These are phyloP conservation scores for Phoenix roebelenii DNA, from an alignment of 176 grass and related monocot species.

Conservation along the genomic window DNA sequence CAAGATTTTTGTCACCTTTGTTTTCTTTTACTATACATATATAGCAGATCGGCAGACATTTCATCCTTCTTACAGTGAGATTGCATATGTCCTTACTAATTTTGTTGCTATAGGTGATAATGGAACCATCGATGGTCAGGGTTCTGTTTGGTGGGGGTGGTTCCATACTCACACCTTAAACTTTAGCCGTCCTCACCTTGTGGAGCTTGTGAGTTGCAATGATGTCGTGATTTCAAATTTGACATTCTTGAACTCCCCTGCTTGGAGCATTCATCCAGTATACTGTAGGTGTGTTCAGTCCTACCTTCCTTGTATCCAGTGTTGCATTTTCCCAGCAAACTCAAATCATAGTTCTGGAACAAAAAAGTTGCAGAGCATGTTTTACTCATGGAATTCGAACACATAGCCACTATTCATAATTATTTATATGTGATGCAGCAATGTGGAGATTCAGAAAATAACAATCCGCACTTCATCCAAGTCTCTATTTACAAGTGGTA, in stretches of 20 bases:
- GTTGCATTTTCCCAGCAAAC: too few species aligned
- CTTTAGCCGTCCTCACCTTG: conserved; percentile 76
- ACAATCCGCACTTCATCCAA: background rate
- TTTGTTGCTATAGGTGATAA: conserved; percentile 36
- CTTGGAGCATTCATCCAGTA: conserved; percentile 83
- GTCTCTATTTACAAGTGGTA: conserved; percentile 5
- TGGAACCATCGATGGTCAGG: conserved; percentile 79
- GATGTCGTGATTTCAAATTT: conserved; percentile 81
- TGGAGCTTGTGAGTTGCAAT: conserved; percentile 58
- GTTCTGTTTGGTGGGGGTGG: conserved; percentile 83
- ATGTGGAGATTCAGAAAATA: background rate
- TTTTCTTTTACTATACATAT: too few species aligned
- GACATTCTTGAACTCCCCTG: conserved; percentile 73
- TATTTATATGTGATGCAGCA: background rate
- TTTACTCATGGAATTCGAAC: too few species aligned
- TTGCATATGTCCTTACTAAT: background rate
- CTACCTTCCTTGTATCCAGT: too few species aligned
- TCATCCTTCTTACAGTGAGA: too few species aligned
- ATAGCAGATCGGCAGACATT: too few species aligned
- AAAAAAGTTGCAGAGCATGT: too few species aligned
- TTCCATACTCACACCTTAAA: conserved; percentile 44
- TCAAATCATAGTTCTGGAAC: too few species aligned
- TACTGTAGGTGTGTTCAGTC: conserved; percentile 51
- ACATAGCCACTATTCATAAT: too few species aligned
- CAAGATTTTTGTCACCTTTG: conserved; percentile 19